A percentile compares a stretch with the other conserved stretches of the same genome.
Evolutionary conservation across 2,329 filamentous ascomycete species (phyloP).

Genomic region (Fusarium luffae): DNA sequence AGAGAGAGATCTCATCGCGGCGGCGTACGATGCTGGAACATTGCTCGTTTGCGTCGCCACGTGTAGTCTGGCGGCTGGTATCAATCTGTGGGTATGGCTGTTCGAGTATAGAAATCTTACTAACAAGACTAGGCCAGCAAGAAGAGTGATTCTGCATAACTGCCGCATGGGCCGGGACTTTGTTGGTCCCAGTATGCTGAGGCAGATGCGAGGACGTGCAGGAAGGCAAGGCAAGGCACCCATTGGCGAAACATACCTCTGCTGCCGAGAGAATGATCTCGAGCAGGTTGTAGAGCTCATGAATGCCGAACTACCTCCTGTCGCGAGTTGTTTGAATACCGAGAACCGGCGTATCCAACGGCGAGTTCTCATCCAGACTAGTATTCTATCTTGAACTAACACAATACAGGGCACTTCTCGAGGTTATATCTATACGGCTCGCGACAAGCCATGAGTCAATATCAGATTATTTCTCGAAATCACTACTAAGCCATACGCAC

Average conservation of each 20-base stretch:
- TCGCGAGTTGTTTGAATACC: conserved; percentile 74
- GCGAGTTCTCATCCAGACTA: conserved; percentile 49
- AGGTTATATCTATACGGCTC: conserved; percentile 75
- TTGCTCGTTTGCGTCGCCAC: conserved; percentile 80
- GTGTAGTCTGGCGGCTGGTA: conserved; percentile 84
- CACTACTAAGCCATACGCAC: conserved; percentile 70
- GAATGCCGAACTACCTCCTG: conserved; percentile 76
- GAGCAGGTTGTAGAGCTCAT: conserved; percentile 77
- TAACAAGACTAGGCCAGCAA: conserved; percentile 60
- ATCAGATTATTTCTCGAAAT: conserved; percentile 74
- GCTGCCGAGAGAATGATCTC: conserved; percentile 75
- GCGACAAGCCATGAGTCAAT: conserved; percentile 73
- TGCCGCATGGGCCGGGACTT: conserved; percentile 81
- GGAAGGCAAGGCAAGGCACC: conserved; percentile 83
- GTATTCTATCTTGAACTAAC: conserved; percentile 18
- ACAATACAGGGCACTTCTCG: conserved; percentile 70
- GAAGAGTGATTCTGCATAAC: conserved; percentile 79
- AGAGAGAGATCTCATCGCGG: conserved; percentile 77
- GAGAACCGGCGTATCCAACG: conserved; percentile 76
- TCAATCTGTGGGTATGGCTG: conserved; percentile 66
- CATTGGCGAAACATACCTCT: conserved; percentile 80
- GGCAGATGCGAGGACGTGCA: conserved; percentile 83
- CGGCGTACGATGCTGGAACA: conserved; percentile 74
- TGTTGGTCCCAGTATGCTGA: conserved; percentile 81
- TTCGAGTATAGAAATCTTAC: neutral